phyloP scores from a whole-genome alignment of 192 early-diverging fungal species.

The Linnemannia exigua region DNA sequence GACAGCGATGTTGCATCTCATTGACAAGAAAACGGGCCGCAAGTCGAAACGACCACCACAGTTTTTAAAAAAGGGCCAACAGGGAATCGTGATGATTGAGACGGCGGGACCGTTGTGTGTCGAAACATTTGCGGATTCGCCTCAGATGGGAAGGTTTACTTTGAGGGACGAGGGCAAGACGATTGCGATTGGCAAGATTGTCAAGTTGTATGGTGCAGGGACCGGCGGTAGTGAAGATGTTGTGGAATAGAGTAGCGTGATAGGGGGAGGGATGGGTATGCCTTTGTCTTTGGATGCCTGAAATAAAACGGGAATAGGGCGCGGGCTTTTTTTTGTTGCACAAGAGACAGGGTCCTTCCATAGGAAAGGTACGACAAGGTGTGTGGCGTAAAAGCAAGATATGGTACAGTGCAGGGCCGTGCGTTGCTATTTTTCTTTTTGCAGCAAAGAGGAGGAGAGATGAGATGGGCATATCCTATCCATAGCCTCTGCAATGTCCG shows the following conservation, averaged over 20 bases:
- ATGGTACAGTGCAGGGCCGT: no score
- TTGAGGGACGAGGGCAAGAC: slow-evolving; percentile 92
- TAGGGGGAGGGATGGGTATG: not conserved
- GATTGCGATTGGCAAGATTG: slow-evolving; percentile 93
- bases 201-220: slow-evolving; percentile 58
- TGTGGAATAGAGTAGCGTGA: not conserved
- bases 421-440: no score
- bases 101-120: slow-evolving; percentile 80
- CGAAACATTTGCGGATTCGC: slow-evolving; percentile 86
- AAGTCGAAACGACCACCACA: slow-evolving; percentile 87
- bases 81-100: slow-evolving; percentile 87
- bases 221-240: not conserved
- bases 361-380: no score
- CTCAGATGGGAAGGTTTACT: slow-evolving; percentile 96
- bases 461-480: no score
- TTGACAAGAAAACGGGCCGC: slow-evolving; percentile 92
- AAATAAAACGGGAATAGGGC: no score
- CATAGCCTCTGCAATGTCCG: no score
- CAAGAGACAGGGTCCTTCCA: no score
- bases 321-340: no score
- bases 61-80: slow-evolving; percentile 92
- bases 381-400: no score
- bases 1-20: slow-evolving; percentile 78
- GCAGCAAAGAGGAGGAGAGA: no score
- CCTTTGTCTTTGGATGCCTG: no score